Conservation (phyloP, 139 green algal genomes). For the Diplosphaera chodatii region DNA sequence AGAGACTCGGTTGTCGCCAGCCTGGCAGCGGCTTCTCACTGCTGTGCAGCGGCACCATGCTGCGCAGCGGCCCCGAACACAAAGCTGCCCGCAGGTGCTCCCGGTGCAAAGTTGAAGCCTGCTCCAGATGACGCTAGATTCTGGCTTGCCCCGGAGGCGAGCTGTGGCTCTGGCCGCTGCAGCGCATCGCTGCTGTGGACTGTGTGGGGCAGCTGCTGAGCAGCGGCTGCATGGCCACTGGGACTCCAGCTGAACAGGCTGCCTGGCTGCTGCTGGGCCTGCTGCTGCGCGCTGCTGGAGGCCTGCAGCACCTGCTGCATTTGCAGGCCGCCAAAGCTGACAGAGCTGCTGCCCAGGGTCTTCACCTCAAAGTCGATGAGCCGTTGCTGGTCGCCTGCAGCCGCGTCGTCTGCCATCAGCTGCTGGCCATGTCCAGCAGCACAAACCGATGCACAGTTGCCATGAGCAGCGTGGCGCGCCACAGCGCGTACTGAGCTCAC, state of each 20-base stretch:
- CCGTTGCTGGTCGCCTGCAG: conserved; percentile 45
- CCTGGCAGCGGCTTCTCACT: too few species aligned
- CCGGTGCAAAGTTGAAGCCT: background rate
- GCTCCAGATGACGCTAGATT: too few species aligned
- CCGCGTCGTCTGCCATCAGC: too few species aligned
- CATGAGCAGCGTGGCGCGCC: too few species aligned
- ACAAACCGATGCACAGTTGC: too few species aligned
- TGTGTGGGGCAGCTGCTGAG: background rate
- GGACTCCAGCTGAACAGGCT: background rate
- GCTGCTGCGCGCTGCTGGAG: background rate
- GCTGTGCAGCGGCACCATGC: too few species aligned
- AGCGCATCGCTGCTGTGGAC: background rate
- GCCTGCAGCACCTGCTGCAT: background rate
- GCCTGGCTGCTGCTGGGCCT: background rate
- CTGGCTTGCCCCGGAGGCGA: too few species aligned
- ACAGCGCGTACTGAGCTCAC: too few species aligned
- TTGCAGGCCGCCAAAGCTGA: conserved; percentile 10
- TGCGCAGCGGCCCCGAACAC: conserved; percentile 1
- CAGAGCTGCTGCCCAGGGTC: conserved; percentile 45
- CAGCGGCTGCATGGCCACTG: background rate
- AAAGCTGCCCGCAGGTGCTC: background rate
- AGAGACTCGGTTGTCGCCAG: too few species aligned
- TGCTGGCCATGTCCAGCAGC: too few species aligned
- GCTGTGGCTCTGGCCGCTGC: too few species aligned
- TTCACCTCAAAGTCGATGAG: conserved; percentile 48